These are phyloP conservation scores for Poterioochromonas sp. DNA, from an alignment of 352 stramenopile species.

Conservation along the genomic window DNA sequence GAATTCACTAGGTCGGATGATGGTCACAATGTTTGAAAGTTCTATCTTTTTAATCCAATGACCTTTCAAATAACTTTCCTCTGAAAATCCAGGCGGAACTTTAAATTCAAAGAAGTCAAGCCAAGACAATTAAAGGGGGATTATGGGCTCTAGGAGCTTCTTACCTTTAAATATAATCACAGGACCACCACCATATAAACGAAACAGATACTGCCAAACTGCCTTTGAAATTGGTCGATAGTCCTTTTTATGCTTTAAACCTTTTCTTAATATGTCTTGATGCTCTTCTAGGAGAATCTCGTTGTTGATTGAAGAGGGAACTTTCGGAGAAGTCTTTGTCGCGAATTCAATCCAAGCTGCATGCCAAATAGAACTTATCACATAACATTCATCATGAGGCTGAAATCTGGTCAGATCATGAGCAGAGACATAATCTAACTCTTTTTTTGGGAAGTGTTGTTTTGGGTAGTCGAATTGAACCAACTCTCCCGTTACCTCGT, in stretches of 20 bases:
- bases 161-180: slow-evolving; percentile 7
- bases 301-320: slow-evolving; percentile 2
- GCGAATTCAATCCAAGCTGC: slow-evolving; percentile 1
- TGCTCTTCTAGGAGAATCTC: neutral
- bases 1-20: neutral
- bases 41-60: neutral
- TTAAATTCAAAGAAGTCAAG: neutral
- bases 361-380: neutral
- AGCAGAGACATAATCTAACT: neutral
- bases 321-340: neutral
- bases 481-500: neutral
- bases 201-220: slow-evolving; percentile 16
- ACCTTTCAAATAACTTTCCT: neutral
- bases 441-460: neutral
- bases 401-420: neutral
- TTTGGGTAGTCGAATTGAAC: neutral
- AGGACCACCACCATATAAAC: slow-evolving; percentile 16
- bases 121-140: neutral
- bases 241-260: neutral
- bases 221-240: slow-evolving; percentile 12
- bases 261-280: neutral
- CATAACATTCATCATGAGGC: neutral
- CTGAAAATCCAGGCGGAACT: neutral
- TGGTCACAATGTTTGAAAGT: neutral
- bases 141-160: too few species aligned